Conservation (phyloP, 371 early-diverging fungal species). For the Racocetra persica region DNA sequence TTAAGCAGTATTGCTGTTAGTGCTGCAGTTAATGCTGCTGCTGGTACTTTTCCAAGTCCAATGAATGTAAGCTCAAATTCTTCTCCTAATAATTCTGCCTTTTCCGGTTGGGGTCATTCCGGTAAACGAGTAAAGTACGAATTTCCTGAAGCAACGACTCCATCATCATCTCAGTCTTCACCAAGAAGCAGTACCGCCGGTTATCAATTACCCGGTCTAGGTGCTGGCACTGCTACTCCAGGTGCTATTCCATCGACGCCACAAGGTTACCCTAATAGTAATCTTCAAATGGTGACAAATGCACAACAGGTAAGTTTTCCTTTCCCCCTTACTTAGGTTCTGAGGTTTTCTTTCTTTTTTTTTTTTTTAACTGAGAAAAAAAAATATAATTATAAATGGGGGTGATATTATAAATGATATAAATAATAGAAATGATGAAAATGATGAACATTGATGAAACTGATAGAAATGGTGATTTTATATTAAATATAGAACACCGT, state of each 20-base stretch:
- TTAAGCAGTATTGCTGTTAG: slow-evolving; percentile 30
- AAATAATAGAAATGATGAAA: slow-evolving; percentile 8
- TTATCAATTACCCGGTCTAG: slow-evolving; percentile 37
- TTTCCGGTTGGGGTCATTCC: slow-evolving; percentile 30
- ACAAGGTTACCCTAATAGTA: slow-evolving; percentile 31
- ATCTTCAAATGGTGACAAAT: slow-evolving; percentile 40
- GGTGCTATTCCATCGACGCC: slow-evolving; percentile 38
- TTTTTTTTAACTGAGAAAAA: too few relatives aligned
- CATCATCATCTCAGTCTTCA: slow-evolving; percentile 40
- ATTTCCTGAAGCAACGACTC: slow-evolving; percentile 38
- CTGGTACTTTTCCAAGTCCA: slow-evolving; percentile 42
- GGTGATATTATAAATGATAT: too few relatives aligned
- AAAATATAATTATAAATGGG: too few relatives aligned
- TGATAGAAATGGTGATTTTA: slow-evolving; percentile 15
- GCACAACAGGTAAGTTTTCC: slow-evolving; percentile 30
- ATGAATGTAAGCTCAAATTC: slow-evolving; percentile 41
- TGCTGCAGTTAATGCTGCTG: slow-evolving; percentile 38
- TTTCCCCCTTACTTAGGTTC: background rate
- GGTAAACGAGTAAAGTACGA: slow-evolving; percentile 43
- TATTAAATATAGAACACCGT: slow-evolving; percentile 32
- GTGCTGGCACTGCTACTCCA: slow-evolving; percentile 35
- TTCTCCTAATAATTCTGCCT: slow-evolving; percentile 36
- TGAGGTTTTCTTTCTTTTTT: too few relatives aligned
- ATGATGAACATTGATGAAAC: background rate
- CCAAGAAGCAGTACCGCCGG: slow-evolving; percentile 17